Percentiles rank a stretch among this genome's conserved stretches.
These are phyloP conservation scores for Aspergillus saccharolyticus DNA, from an alignment of 495 filamentous ascomycete genomes.

Conservation along the genomic window DNA sequence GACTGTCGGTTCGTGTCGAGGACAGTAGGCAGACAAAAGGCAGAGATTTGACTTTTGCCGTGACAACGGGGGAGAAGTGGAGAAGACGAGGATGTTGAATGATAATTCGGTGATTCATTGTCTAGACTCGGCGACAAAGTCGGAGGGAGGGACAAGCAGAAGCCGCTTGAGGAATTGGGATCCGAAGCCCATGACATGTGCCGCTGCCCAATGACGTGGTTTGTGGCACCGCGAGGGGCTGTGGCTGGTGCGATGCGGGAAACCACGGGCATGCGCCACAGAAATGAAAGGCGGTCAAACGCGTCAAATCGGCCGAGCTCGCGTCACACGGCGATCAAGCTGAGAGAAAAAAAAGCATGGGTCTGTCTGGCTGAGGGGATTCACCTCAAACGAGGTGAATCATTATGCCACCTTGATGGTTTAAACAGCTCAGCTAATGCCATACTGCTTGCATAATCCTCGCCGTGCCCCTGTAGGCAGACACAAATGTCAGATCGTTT, in stretches of 20 bases:
- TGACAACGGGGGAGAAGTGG: not conserved
- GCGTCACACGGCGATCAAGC: not conserved
- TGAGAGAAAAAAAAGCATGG: not conserved
- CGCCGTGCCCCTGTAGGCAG: not conserved
- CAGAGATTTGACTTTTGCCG: not conserved
- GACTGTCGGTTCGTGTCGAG: not conserved
- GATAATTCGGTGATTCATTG: not conserved
- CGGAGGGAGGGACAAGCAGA: not conserved
- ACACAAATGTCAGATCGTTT: not conserved
- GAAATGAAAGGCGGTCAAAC: constrained; percentile 7
- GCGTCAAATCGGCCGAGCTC: constrained; percentile 2
- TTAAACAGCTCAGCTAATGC: not conserved
- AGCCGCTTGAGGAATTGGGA: not conserved
- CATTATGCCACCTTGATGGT: not conserved
- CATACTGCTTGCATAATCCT: not conserved
- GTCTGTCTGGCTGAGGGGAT: not conserved
- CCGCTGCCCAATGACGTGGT: constrained; percentile 38
- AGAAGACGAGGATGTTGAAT: not conserved
- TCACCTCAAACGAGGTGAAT: too few species aligned
- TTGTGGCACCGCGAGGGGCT: constrained; percentile 5
- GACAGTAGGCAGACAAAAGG: not conserved
- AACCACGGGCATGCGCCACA: not conserved
- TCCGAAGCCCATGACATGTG: constrained; percentile 12
- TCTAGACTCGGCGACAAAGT: not conserved
- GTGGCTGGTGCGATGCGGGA: not conserved